These are phyloP conservation scores for Amphichorda felina DNA, from an alignment of 2,329 filamentous ascomycete species.

Conservation along the genomic window DNA sequence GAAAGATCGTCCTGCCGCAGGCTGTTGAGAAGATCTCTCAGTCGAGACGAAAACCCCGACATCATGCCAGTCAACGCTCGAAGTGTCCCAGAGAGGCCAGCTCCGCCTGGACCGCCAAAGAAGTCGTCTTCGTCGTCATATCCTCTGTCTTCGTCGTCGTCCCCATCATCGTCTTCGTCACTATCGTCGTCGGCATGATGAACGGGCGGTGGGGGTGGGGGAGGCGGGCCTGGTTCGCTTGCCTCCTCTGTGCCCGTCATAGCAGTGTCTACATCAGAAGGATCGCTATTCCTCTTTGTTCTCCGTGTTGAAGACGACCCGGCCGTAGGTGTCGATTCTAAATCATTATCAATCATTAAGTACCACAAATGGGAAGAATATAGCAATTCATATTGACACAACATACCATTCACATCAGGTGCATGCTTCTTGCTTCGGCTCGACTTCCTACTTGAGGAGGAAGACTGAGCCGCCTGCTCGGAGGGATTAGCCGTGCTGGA, in stretches of 20 bases:
- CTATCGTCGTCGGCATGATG: slow-evolving; percentile 7
- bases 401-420: slow-evolving; percentile 29
- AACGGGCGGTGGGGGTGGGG: slow-evolving; percentile 29
- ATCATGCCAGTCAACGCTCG: slow-evolving; percentile 87
- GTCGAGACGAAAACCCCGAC: slow-evolving; percentile 66
- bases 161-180: slow-evolving; percentile 7
- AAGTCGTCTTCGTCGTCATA: slow-evolving; percentile 51
- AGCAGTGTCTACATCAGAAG: slow-evolving; percentile 49
- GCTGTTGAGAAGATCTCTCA: slow-evolving; percentile 66
- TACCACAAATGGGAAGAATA: too few relatives aligned
- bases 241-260: slow-evolving; percentile 61
- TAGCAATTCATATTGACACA: not conserved
- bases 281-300: slow-evolving; percentile 42
- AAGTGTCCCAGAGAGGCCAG: slow-evolving; percentile 67
- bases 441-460: slow-evolving; percentile 60
- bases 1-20: slow-evolving; percentile 80
- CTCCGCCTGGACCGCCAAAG: slow-evolving; percentile 56
- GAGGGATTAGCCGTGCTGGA: slow-evolving; percentile 50
- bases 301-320: slow-evolving; percentile 28
- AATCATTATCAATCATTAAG: slow-evolving; percentile 3
- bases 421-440: slow-evolving; percentile 56
- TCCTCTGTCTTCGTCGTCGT: slow-evolving; percentile 29
- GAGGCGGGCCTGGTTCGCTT: slow-evolving; percentile 24
- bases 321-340: slow-evolving; percentile 20
- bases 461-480: slow-evolving; percentile 43